Evolutionary conservation across 1,284 basidiomycete species (phyloP), one percentile per base, ranked within the genome.

Genomic region (Puccinia coronata): DNA sequence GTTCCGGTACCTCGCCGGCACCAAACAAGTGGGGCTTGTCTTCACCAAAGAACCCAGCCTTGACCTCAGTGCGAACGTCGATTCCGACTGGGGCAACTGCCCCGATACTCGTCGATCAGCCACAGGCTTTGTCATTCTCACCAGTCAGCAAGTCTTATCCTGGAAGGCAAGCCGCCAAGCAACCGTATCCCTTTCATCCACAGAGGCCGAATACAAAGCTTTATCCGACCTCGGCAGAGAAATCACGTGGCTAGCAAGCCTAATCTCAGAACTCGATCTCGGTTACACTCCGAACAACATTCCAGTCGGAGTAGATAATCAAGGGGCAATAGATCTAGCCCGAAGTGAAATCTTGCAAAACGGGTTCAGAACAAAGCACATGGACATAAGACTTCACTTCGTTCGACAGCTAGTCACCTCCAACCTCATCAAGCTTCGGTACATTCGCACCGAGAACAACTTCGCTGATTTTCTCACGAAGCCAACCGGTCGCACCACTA

Each of bases 201-300:
- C 72, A 18, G 72, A 74, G 41, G 47, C 72, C 5, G 72, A 74
- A 12, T 61, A 61, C 43, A 76, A 59, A 49, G 74, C 74, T 11
- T 16, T 76, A 8, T 41, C n/a, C 28, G 74, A 76, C 5, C 18
- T 39, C 16, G 23, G 57, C 6, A 14, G 34, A 61, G 55, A 76
- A 36, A 41, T 55, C 12, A 11, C 16, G 4, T 76, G 74, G 74
- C 8, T 76, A 12, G 34, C n/a, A 23, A 25, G 39, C 16, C 25
- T 76, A 2, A 39, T 76, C 12, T 18, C 41, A 36, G 74, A 76
- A 43, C 6, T 76, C 8, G 31, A 76, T n/a, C 18, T 76, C 4
- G 14, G 31, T 18, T 41, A 25, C 16, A 23, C 53, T 0, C 34
- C 39, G 0, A 4, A 16, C 4, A 3, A 5, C 18, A n/a, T 63